Conservation (phyloP, 2,329 filamentous ascomycete genomes). For the Aspergillus unguis region DNA sequence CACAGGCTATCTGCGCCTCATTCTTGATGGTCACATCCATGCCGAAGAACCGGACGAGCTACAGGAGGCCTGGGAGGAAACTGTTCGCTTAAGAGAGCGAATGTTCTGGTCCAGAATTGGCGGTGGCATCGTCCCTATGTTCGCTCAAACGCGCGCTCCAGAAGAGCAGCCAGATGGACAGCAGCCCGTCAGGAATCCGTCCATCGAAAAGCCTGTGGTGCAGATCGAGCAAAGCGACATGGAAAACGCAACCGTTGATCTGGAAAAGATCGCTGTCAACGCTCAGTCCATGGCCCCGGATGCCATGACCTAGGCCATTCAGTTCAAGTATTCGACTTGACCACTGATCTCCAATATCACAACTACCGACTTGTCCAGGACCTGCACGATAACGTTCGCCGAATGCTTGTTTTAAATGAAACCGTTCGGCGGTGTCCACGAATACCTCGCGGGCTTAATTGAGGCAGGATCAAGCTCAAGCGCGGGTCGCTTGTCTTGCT, state of each 20-base stretch:
- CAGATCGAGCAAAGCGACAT: conserved; percentile 7
- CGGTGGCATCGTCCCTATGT: conserved; percentile 77
- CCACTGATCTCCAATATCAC: neutral
- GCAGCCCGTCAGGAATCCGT: conserved; percentile 4
- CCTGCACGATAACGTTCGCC: neutral
- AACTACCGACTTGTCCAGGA: neutral
- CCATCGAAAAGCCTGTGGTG: conserved; percentile 1
- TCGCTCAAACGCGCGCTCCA: conserved; percentile 26
- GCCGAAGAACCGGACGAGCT: conserved; percentile 79
- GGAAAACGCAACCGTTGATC: neutral
- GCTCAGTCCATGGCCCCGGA: neutral
- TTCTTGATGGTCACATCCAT: conserved; percentile 89
- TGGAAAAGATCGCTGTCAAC: conserved; percentile 5
- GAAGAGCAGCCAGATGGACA: conserved; percentile 8
- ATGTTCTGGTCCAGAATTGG: conserved; percentile 98
- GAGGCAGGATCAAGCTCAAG: neutral
- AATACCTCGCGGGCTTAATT: neutral
- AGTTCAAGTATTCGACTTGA: neutral
- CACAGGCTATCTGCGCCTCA: conserved; percentile 81
- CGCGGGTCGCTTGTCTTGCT: neutral
- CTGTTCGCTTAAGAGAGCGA: conserved; percentile 79
- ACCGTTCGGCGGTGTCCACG: neutral
- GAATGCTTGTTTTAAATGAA: neutral
- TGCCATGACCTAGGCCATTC: neutral
- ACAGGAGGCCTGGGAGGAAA: conserved; percentile 90